Evolutionary conservation across 2,329 filamentous ascomycete species (phyloP).

Genomic region (Venturiaceae sp.): DNA sequence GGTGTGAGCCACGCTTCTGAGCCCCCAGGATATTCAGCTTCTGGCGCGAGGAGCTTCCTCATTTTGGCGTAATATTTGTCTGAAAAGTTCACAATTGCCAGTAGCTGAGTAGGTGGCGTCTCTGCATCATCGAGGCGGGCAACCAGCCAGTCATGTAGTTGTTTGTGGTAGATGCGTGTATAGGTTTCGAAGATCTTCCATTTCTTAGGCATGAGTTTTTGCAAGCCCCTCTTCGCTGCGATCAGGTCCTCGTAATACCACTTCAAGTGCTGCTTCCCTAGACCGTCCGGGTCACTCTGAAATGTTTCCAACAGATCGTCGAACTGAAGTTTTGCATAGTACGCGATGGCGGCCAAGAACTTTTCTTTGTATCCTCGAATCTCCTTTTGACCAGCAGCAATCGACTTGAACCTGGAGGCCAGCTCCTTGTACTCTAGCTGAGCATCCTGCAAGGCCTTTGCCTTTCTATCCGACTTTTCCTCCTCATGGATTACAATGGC

Average conservation of each 20-base stretch:
- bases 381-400: constrained; percentile 85
- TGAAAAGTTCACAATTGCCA: constrained; percentile 73
- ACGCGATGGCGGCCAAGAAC: constrained; percentile 71
- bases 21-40: constrained; percentile 9
- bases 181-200: constrained; percentile 95
- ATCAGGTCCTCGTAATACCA: constrained; percentile 99
- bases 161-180: constrained; percentile 77
- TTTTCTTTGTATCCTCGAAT: constrained; percentile 95
- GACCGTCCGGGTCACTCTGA: constrained; percentile 66
- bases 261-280: constrained; percentile 75
- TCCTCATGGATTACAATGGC: constrained; percentile 91
- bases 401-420: constrained; percentile 85
- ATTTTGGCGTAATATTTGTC: constrained; percentile 97
- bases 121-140: constrained; percentile 74
- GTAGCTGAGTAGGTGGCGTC: constrained; percentile 80
- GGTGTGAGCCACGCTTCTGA: constrained; percentile 65
- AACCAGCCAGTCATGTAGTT: constrained; percentile 92
- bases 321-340: constrained; percentile 66
- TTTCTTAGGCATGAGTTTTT: constrained; percentile 82
- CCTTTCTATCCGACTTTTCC: constrained; percentile 90
- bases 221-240: constrained; percentile 88
- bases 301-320: constrained; percentile 64
- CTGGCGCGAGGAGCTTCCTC: constrained; percentile 67
- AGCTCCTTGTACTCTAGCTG: constrained; percentile 94
- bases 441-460: constrained; percentile 84